phyloP scores from a whole-genome alignment of 106 monocot genomes.

The Apostasia shenzhenica region DNA sequence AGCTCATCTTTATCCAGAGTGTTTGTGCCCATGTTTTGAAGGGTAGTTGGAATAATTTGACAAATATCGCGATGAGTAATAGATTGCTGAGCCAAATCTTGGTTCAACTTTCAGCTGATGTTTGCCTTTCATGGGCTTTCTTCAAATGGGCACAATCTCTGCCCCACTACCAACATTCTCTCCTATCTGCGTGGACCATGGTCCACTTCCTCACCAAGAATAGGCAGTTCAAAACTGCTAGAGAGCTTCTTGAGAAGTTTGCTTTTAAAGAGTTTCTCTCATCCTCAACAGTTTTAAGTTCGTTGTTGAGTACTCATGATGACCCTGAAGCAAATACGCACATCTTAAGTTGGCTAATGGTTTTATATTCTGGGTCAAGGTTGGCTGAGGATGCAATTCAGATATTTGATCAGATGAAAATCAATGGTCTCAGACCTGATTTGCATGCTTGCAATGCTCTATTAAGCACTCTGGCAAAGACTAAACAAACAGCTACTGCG shows the following conservation, averaged over 20 bases:
- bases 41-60: slow-evolving; percentile 37
- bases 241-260: slow-evolving; percentile 40
- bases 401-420: slow-evolving; percentile 53
- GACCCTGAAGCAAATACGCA: slow-evolving; percentile 25
- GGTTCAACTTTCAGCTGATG: slow-evolving; percentile 30
- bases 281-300: slow-evolving; percentile 42
- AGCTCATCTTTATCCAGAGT: slow-evolving; percentile 22
- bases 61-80: background rate
- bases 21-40: slow-evolving; percentile 58
- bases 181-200: slow-evolving; percentile 67
- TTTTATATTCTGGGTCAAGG: slow-evolving; percentile 36
- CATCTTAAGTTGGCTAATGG: slow-evolving; percentile 72
- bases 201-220: slow-evolving; percentile 49
- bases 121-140: slow-evolving; percentile 49
- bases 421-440: slow-evolving; percentile 30
- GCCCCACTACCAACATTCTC: slow-evolving; percentile 60
- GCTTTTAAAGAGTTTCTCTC: slow-evolving; percentile 47
- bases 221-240: slow-evolving; percentile 36
- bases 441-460: slow-evolving; percentile 57
- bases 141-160: slow-evolving; percentile 62
- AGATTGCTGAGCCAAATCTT: slow-evolving; percentile 26
- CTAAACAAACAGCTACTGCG: slow-evolving; percentile 57
- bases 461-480: slow-evolving; percentile 55
- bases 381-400: slow-evolving; percentile 45
- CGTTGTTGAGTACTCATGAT: slow-evolving; percentile 21